Evolutionary conservation across 805 yeast species (phyloP), one percentile per base, ranked within the genome.

Genomic region (Wickerhamiella hasegawae): DNA sequence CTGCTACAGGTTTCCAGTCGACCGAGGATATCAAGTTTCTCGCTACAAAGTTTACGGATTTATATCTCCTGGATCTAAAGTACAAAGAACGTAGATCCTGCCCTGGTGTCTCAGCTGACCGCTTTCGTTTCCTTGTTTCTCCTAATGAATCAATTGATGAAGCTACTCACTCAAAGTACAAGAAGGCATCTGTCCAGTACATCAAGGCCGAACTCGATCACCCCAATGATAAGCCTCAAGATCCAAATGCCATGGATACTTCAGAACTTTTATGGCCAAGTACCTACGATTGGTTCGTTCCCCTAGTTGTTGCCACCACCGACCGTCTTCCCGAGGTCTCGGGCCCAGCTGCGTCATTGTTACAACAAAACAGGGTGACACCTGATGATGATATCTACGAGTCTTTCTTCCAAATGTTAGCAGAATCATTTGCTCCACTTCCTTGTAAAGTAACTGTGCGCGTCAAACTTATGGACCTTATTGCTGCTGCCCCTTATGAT

Each of bases 291-390:
- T 45, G 30, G 6, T 31, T 17, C 20, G 18, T 71, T 5, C 72
- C 79, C 2, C 56, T 75, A 2, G 49, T 79, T 3, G 62, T 79
- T 21, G 94, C 80, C 0, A 61, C 77, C 3, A 63, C 68, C 11
- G 93, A 81, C 47, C 49, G 67, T 0, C 61, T 67, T 9, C 65
- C 78, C 0, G 55, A 66, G 1, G 59, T 79, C 4, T 66, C 74
- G 9, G 76, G 73, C 28, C 42, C 58, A 0, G 76, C 84, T 1
- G 59, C 63, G 2, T 62, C 71, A 12, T 42, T 63, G 8, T 58
- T 72, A 37, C 67, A 69, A 40, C 71, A 73, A 44, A 9, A 9
- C 10, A 8, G 24, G 10, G 10, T 22, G 24, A 22, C 10, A 22
- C 24, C 24, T 22, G 11, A 22, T 22, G 8, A 8, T 22, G 11